Evolutionary conservation across 805 yeast genomes (phyloP).

Genomic region (Nakazawaea ishiwadae): DNA sequence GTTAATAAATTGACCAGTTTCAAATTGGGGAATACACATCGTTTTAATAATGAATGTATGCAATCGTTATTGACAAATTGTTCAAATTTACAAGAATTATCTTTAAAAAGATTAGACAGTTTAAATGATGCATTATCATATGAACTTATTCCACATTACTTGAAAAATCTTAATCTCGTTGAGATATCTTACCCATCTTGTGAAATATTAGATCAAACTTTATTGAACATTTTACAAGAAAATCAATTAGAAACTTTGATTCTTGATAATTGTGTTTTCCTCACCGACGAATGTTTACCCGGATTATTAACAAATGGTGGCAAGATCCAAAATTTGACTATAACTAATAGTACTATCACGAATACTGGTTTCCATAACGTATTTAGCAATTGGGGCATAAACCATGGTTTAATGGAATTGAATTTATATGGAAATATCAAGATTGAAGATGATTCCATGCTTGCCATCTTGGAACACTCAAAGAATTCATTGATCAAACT

Average conservation of each 20-base stretch:
- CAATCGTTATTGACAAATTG: conserved; percentile 56
- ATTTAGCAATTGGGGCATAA: conserved; percentile 51
- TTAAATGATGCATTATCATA: conserved; percentile 52
- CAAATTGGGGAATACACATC: conserved; percentile 74
- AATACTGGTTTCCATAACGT: conserved; percentile 57
- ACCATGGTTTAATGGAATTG: conserved; percentile 56
- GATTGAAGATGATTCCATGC: conserved; percentile 58
- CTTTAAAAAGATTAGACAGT: conserved; percentile 70
- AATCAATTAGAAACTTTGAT: conserved; percentile 54
- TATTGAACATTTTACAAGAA: conserved; percentile 55
- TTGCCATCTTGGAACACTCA: conserved; percentile 58
- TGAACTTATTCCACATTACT: conserved; percentile 60
- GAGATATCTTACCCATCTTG: conserved; percentile 71
- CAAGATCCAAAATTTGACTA: conserved; percentile 4
- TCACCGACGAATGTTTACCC: conserved; percentile 57
- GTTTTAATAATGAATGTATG: conserved; percentile 68
- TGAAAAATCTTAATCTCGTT: conserved; percentile 48
- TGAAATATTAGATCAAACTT: conserved; percentile 61
- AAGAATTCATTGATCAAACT: conserved; percentile 63
- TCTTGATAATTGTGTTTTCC: conserved; percentile 67
- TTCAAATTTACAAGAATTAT: conserved; percentile 47
- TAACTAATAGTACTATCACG: conserved; percentile 3
- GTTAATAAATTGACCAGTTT: conserved; percentile 54
- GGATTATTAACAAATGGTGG: conserved; percentile 16
- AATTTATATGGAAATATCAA: conserved; percentile 62